Conservation (phyloP, 148 eudicot genomes). For the Drosera capensis region DNA sequence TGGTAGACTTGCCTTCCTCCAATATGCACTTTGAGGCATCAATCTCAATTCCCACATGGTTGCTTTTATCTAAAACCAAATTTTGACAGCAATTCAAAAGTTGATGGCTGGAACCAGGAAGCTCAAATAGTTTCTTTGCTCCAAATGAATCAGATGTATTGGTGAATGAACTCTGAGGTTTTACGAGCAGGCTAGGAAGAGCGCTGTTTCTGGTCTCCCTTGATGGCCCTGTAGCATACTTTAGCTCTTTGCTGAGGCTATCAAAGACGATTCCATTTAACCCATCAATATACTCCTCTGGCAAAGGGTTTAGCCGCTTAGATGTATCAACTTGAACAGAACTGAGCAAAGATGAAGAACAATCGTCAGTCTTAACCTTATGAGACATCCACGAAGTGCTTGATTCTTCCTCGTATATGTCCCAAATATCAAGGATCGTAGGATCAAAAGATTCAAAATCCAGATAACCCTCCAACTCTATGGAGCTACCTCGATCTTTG, state of each 20-base stretch:
- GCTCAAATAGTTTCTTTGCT: constrained; percentile 8
- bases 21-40: constrained; percentile 22
- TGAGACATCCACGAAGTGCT: constrained; percentile 9
- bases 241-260: constrained; percentile 10
- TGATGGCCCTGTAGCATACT: constrained; percentile 7
- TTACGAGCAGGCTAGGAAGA: constrained; percentile 6
- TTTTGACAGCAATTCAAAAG: too few relatives aligned
- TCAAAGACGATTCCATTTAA: constrained; percentile 14
- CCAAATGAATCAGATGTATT: constrained; percentile 11
- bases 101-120: too few relatives aligned
- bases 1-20: constrained; percentile 11
- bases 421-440: constrained; percentile 5
- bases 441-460: not conserved
- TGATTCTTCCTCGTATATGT: constrained; percentile 1
- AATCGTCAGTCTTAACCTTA: constrained; percentile 18
- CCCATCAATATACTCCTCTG: constrained; percentile 13
- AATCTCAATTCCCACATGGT: constrained; percentile 9
- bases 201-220: constrained; percentile 7
- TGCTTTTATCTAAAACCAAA: constrained; percentile 11
- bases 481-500: constrained; percentile 1
- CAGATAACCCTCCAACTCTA: constrained; percentile 8
- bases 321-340: constrained; percentile 14
- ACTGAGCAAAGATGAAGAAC: constrained; percentile 7
- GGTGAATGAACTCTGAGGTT: constrained; percentile 27
- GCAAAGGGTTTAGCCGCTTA: constrained; percentile 21